A percentile compares a stretch with the other conserved stretches of the same genome.
Conservation (phyloP, 2,329 filamentous ascomycete species). For the Thielaviopsis musarum region DNA sequence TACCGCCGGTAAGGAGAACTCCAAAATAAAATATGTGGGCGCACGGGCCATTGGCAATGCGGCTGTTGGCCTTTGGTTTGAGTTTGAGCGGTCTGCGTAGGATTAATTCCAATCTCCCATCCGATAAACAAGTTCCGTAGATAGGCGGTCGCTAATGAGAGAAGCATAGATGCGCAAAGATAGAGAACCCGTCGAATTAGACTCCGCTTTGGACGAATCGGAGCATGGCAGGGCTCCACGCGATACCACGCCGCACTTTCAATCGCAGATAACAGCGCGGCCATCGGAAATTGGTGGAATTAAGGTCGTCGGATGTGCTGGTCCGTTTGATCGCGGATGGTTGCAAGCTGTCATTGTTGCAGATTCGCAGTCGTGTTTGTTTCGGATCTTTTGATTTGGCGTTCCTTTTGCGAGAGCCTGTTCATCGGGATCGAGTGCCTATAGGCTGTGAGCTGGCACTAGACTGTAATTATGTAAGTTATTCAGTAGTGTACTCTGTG, state of each 20-base stretch:
- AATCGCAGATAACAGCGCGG: not conserved
- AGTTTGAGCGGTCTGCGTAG: not conserved
- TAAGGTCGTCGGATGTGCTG: not conserved
- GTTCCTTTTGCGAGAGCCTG: not conserved
- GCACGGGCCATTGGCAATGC: not conserved
- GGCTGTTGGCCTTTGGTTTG: not conserved
- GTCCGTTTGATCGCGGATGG: not conserved
- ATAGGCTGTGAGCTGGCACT: too few species aligned
- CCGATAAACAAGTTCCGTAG: not conserved
- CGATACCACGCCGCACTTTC: not conserved
- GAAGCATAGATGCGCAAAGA: not conserved
- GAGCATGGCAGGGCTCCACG: not conserved
- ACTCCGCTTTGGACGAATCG: conserved; percentile 8
- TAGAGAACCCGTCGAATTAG: too few species aligned
- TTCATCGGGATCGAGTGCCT: not conserved
- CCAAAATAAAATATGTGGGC: not conserved
- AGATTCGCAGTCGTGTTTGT: not conserved
- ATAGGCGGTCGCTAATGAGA: not conserved
- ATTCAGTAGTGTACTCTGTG: too few species aligned
- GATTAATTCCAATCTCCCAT: not conserved
- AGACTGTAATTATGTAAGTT: too few species aligned
- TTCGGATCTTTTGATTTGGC: not conserved
- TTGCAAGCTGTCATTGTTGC: not conserved
- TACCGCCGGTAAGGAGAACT: not conserved
- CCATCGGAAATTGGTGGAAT: not conserved